Evolutionary conservation across 2,329 filamentous ascomycete species (phyloP).

Genomic region (Diaporthe caulivora): DNA sequence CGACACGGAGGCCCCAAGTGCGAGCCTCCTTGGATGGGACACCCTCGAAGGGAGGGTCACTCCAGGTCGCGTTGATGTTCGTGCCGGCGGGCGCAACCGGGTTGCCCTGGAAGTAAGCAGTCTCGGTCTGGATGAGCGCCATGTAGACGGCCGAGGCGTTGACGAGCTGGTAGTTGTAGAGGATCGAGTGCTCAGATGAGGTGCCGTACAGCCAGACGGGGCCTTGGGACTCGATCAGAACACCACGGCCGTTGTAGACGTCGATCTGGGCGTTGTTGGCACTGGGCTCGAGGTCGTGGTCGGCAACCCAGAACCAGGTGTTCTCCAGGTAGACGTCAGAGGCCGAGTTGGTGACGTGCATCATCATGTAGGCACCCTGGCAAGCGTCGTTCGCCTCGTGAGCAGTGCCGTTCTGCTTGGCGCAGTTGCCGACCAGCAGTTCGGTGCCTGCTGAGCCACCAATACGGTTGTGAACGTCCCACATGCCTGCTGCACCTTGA

Average conservation of each 20-base stretch:
- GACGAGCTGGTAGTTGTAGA: conserved; percentile 88
- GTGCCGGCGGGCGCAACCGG: conserved; percentile 79
- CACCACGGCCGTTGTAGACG: conserved; percentile 89
- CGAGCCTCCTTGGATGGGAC: conserved; percentile 72
- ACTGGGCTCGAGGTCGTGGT: conserved; percentile 85
- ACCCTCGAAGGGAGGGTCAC: conserved; percentile 76
- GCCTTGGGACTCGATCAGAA: conserved; percentile 82
- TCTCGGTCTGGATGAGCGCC: conserved; percentile 89
- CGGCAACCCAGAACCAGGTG: conserved; percentile 89
- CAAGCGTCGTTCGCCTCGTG: conserved; percentile 75
- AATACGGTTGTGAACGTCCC: conserved; percentile 96
- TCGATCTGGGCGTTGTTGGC: conserved; percentile 78
- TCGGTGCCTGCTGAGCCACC: conserved; percentile 88
- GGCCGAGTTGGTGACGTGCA: conserved; percentile 72
- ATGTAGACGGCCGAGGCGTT: conserved; percentile 85
- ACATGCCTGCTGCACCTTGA: conserved; percentile 82
- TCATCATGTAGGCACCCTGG: conserved; percentile 78
- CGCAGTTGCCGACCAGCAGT: conserved; percentile 83
- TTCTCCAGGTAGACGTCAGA: conserved; percentile 85
- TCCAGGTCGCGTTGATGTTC: conserved; percentile 65
- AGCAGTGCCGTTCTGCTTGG: conserved; percentile 77
- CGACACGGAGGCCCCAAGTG: conserved; percentile 80
- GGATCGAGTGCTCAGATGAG: conserved; percentile 72
- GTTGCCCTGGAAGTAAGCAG: conserved; percentile 88
- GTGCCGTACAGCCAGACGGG: conserved; percentile 87